phyloP scores from a whole-genome alignment of 441 rosid species.

The Cnidoscolus chayamansa region DNA sequence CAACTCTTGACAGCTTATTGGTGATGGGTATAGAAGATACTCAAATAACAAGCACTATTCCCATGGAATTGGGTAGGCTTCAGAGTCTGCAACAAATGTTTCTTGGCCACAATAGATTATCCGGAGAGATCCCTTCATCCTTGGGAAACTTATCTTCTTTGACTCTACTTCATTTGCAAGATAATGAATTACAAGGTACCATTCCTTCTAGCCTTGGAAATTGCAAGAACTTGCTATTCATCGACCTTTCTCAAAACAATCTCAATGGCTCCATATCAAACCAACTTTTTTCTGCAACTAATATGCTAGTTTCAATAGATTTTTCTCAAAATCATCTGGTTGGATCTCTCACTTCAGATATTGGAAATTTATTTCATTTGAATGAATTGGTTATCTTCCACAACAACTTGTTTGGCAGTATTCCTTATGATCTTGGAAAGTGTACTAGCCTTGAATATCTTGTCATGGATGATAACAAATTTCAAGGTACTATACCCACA shows the following conservation, averaged over 20 bases:
- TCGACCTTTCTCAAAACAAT: constrained; percentile 5
- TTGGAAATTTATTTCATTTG: constrained; percentile 2
- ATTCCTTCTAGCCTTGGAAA: constrained; percentile 13
- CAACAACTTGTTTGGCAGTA: constrained; percentile 11
- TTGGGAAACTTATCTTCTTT: constrained; percentile 9
- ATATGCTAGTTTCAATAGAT: not conserved
- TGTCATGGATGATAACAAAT: constrained; percentile 11
- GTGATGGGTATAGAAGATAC: not conserved
- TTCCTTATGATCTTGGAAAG: not conserved
- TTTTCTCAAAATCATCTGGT: constrained; percentile 5
- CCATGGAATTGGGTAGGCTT: constrained; percentile 16
- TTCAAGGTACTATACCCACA: constrained; percentile 24
- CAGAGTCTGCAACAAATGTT: not conserved
- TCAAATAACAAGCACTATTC: constrained; percentile 17
- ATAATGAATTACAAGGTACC: not conserved
- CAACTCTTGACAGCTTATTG: not conserved
- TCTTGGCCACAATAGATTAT: not conserved
- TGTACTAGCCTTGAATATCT: constrained; percentile 13
- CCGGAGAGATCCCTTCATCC: constrained; percentile 8
- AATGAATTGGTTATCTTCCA: not conserved
- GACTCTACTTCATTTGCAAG: not conserved
- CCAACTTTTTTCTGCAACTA: not conserved
- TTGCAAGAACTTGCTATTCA: not conserved
- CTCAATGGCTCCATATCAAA: constrained; percentile 1
- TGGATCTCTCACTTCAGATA: constrained; percentile 5